These are phyloP conservation scores for Corymbia calophylla DNA, from an alignment of 441 rosid genomes.

Conservation along the genomic window DNA sequence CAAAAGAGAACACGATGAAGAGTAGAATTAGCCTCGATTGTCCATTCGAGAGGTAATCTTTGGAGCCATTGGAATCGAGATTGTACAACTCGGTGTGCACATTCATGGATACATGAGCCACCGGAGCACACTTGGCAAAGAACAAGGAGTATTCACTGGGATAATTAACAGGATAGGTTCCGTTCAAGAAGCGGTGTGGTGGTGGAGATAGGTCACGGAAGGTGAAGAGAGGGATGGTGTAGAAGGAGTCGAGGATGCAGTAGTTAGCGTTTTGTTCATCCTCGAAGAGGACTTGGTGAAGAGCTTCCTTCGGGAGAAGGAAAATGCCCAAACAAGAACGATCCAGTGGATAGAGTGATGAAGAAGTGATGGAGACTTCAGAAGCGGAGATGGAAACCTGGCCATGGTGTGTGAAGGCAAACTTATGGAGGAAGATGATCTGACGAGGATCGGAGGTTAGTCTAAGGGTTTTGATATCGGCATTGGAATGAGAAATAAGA, in stretches of 20 bases:
- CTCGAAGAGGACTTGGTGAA: conserved; percentile 77
- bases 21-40: conserved; percentile 56
- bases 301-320: conserved; percentile 86
- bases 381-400: conserved; percentile 52
- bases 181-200: conserved; percentile 49
- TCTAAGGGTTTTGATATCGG: conserved; percentile 75
- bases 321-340: conserved; percentile 80
- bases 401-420: conserved; percentile 87
- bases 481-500: conserved; percentile 27
- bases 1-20: conserved; percentile 19
- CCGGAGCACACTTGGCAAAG: conserved; percentile 83
- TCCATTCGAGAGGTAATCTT: conserved; percentile 69
- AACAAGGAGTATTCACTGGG: conserved; percentile 87
- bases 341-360: conserved; percentile 21
- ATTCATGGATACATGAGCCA: conserved; percentile 71
- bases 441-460: conserved; percentile 62
- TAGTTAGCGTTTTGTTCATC: conserved; percentile 65
- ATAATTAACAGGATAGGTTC: conserved; percentile 49
- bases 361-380: conserved; percentile 57
- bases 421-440: conserved; percentile 88
- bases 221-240: conserved; percentile 48
- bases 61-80: conserved; percentile 49
- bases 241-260: conserved; percentile 85
- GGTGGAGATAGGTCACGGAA: conserved; percentile 90
- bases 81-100: conserved; percentile 70